Evolutionary conservation across 345 rosid genomes (phyloP), one percentile per base, ranked within the genome.

Genomic region (Camelina hispida): DNA sequence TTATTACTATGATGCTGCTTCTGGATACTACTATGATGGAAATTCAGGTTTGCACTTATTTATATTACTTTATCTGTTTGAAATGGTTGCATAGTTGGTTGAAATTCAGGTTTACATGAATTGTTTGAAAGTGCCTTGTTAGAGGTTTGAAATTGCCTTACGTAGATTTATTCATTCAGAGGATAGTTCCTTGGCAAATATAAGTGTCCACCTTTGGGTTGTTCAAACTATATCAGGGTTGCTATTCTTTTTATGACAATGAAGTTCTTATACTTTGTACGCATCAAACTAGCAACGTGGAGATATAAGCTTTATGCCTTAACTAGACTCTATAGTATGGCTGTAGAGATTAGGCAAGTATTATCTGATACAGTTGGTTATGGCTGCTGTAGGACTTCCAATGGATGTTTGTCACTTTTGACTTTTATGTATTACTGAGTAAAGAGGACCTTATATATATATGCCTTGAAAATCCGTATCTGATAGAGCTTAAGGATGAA

Each of bases 11-110:
- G 99, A 95, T 85, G 97, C 98, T 78, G 93, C 93, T 73, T 93
- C 98, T 74, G 98, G 97, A 68, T 95, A 92, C 83, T 95, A 95
- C 87, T 95, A 89, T 37, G 99, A 95, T 79, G 98, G 97, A 80
- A 89, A 86, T 83, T 83, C 99, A 84, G 99, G 99, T 92, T 64
- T 69, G 81, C 37, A 54, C 40, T 72, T 60, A 50, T 60, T 59
- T 73, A 23, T 43, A 38, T 70, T 43, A 38, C 48, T 34, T 22
- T 51, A 42, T 38, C 16, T 52, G 50, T 66, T 50, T 28, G 20
- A 28, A 20, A 57, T 62, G 47, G 38, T 51, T 44, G 23, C 46
- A 25, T 63, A 25, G 28, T 73, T 73, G 9, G 47, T n/a, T n/a
- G n/a, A n/a, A n/a, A n/a, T n/a, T n/a, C n/a, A n/a, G n/a, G n/a